Evolutionary conservation across 2,329 filamentous ascomycete species (phyloP), one percentile per base, ranked within the genome.

Genomic region (Fusarium anguioides): DNA sequence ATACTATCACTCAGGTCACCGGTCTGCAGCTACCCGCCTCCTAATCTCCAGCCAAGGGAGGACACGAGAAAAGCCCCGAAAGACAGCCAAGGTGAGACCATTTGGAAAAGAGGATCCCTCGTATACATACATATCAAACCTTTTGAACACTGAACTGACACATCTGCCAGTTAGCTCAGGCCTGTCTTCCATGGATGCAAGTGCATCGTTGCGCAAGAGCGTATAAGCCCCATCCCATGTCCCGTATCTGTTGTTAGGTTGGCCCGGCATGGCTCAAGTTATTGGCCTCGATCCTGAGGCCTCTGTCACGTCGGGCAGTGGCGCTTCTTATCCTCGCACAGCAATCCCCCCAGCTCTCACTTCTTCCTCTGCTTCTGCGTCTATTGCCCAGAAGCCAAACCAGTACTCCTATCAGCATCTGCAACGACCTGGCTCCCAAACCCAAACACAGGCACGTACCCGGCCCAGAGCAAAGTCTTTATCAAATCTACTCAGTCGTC

Each of bases 221-320:
- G 39, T 40, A 66, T 60, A 50, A 46, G 51, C 40, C 39, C 40
- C 11, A 31, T 31, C 29, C 29, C 23, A 46, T 53, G 50, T 46
- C 27, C 44, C 58, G 60, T 68, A 57, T 59, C 52, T 51, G 59
- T 58, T 68, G 29, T 40, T 26, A 15, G 39, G 53, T 41, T 57
- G 58, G 69, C 68, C 68, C 66, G 66, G 33, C 61, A 73, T 73
- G 71, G 70, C 71, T 59, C 71, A 72, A 57, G 56, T 53, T 46
- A 47, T 65, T 36, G 57, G 55, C 41, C 56, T 66, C 41, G 64
- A 60, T 45, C 60, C 52, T 31, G 71, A 73, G 47, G 65, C 56
- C 46, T 63, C 69, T 49, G 65, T 65, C 59, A 64, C 56, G 56
- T 60, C 64, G 55, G 63, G 60, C 60, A 69, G 63, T 70, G 69